These are phyloP conservation scores for Jimgerdemannia flammicorona DNA, from an alignment of 192 early-diverging fungal species.

Conservation along the genomic window DNA sequence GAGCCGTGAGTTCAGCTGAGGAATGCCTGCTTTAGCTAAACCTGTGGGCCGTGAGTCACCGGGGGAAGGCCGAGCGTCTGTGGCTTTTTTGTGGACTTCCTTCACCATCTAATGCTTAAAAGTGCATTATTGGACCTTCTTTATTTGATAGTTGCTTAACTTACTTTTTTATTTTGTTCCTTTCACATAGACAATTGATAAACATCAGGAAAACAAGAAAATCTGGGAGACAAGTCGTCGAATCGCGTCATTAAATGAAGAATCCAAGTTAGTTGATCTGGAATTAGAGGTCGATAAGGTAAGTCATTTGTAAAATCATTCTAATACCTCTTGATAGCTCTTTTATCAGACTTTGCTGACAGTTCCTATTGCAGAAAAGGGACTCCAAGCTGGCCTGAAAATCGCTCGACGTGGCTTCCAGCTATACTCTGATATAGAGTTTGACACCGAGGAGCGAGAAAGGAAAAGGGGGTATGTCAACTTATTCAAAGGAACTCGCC, in stretches of 20 bases:
- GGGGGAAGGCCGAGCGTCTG: not conserved
- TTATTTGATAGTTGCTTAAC: slow-evolving; percentile 7
- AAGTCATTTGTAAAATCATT: slow-evolving; percentile 1
- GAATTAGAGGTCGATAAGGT: slow-evolving; percentile 9
- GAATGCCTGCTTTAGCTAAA: slow-evolving; percentile 15
- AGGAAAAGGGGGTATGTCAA: slow-evolving; percentile 11
- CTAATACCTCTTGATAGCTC: slow-evolving; percentile 6
- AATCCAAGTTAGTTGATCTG: slow-evolving; percentile 14
- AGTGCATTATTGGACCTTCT: slow-evolving; percentile 4
- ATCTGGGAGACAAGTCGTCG: slow-evolving; percentile 9
- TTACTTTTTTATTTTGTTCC: slow-evolving; percentile 13
- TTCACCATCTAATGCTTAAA: slow-evolving; percentile 11
- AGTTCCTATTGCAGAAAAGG: slow-evolving; percentile 18
- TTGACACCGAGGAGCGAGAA: slow-evolving; percentile 20
- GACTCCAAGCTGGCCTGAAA: slow-evolving; percentile 11
- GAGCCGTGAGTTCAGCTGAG: slow-evolving; percentile 6
- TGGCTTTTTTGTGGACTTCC: slow-evolving; percentile 15
- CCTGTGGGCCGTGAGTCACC: slow-evolving; percentile 3
- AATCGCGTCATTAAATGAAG: slow-evolving; percentile 12
- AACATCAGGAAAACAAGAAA: slow-evolving; percentile 14
- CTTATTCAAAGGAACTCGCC: too few species aligned
- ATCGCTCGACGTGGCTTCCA: slow-evolving; percentile 18
- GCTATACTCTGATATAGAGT: slow-evolving; percentile 19
- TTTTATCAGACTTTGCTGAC: slow-evolving; percentile 1
- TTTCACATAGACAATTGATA: slow-evolving; percentile 3